Evolutionary conservation across 768 basidiomycete species (phyloP).

Genomic region (Trametes cinnabarina): DNA sequence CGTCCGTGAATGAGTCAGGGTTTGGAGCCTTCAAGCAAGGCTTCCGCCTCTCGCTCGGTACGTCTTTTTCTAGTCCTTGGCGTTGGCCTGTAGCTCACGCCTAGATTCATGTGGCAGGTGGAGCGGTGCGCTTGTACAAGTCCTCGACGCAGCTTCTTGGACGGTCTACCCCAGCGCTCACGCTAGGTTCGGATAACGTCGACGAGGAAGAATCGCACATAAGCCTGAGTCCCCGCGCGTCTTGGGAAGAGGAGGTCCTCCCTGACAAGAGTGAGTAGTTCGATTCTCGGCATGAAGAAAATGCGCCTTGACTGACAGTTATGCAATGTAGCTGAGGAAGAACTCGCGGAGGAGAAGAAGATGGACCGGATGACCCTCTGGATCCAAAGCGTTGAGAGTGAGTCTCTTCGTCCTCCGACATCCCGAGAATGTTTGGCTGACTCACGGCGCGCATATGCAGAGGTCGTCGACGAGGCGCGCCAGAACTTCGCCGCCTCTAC

Average conservation of each 20-base stretch:
- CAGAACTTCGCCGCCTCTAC: constrained; percentile 66
- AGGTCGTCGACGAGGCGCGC: constrained; percentile 78
- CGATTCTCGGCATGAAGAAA: neutral
- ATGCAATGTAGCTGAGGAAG: constrained; percentile 22
- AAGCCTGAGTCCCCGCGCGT: constrained; percentile 32
- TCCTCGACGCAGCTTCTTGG: constrained; percentile 42
- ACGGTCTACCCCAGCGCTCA: constrained; percentile 43
- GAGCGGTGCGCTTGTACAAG: constrained; percentile 67
- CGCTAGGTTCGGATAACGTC: constrained; percentile 39
- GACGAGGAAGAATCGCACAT: constrained; percentile 27
- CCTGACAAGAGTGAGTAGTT: constrained; percentile 43
- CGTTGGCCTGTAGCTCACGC: neutral
- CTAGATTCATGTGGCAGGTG: constrained; percentile 41
- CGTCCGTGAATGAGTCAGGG: constrained; percentile 36
- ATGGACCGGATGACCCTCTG: constrained; percentile 74
- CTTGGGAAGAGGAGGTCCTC: constrained; percentile 51
- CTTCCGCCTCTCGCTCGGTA: constrained; percentile 74
- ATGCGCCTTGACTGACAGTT: neutral
- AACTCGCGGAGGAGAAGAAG: constrained; percentile 51
- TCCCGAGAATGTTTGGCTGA: neutral
- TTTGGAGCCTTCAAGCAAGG: constrained; percentile 61
- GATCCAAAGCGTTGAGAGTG: constrained; percentile 83
- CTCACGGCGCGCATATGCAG: constrained; percentile 37
- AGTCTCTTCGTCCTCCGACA: constrained; percentile 30
- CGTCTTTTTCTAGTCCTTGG: constrained; percentile 13